Evolutionary conservation across 2,329 filamentous ascomycete species (phyloP), one percentile per base, ranked within the genome.

Genomic region (Cladosporium cucumerinum): DNA sequence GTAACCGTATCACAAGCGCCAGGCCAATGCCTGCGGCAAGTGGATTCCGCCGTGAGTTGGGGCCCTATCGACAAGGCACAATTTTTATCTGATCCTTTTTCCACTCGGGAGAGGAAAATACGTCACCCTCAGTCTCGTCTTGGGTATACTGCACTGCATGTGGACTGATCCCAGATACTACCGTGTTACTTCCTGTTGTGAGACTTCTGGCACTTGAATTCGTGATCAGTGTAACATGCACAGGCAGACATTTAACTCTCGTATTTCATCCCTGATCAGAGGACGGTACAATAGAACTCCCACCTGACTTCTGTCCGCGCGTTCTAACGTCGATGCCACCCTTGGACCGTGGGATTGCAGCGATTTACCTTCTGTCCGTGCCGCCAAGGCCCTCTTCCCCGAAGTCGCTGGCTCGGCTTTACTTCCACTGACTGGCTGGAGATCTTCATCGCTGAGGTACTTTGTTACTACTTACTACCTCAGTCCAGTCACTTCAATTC

Each of bases 51-150:
- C 30, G 51, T 12, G 32, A 30, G 51, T 0, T 54, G 51, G 51
- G 48, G 51, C 51, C 51, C 51, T 30, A 54, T 54, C 51, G 51
- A 54, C 51, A 54, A 54, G 51, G 21, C 23, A 30, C 51, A 54
- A 54, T 54, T 54, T 54, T 54, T 54, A 54, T 54, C 51, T 54
- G 51, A 54, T 54, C 51, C 26, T 54, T 54, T 54, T 54, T 25
- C 5, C 39, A 46, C 39, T 46, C 39, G 39, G 39, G n/a, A 46
- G 39, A 46, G 18, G 39, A 46, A 46, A 46, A 46, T 46, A 46
- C 39, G 39, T 46, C 39, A 46, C n/a, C 8, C 39, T 46, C 39
- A 46, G 8, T 21, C 8, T 46, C 39, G n/a, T 21, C n/a, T 46
- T 14, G 12, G 32, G 12, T 34, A 16, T 30, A 30, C 28, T 30